Evolutionary conservation across 2,329 filamentous ascomycete genomes (phyloP), one percentile per base, ranked within the genome.

Genomic region (Neopestalotiopsis sp.): DNA sequence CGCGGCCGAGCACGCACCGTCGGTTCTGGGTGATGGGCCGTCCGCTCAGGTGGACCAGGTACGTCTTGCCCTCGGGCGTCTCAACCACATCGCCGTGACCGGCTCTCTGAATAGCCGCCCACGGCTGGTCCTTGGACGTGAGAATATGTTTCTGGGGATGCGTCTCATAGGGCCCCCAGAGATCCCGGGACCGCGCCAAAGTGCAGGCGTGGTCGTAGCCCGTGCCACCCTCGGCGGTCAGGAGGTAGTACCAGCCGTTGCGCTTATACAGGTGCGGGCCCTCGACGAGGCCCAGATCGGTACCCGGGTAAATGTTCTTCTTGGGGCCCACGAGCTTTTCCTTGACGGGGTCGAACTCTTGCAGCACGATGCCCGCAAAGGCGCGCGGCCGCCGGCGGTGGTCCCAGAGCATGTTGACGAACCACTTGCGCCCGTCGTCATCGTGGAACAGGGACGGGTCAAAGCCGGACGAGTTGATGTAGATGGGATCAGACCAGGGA

Each of bases 81-180:
- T 89, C 86, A 13, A 89, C 86, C 5, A 87, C 79, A 65, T 88
- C 86, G 3, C 84, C 86, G 69, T 88, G 86, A 0, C 86, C 86
- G 0, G 86, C 83, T 61, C 86, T 79, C 75, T 89, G 87, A 6
- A 89, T 76, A 0, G 86, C 82, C 0, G 82, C 82, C 17, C 81
- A 79, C 0, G 86, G 86, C 4, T 81, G 73, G 67, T 88, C 82
- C 73, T 86, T 87, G 42, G 85, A 83, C 0, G 85, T 87, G 61
- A 91, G 79, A 57, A 92, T 82, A 61, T 89, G 82, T 67, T 89
- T 88, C 61, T 86, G 78, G 0, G 89, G 88, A 49, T 89, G 88
- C 1, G 84, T 76, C 72, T 90, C 87, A 77, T 91, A 92, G 0
- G 90, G 89, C 0, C 90, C 90, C 81, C 87, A 88, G 68, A 89